Percentiles rank a stretch among this genome's conserved stretches.
phyloP scores from a whole-genome alignment of 2,329 filamentous ascomycete genomes.

The Diaporthe amygdali region DNA sequence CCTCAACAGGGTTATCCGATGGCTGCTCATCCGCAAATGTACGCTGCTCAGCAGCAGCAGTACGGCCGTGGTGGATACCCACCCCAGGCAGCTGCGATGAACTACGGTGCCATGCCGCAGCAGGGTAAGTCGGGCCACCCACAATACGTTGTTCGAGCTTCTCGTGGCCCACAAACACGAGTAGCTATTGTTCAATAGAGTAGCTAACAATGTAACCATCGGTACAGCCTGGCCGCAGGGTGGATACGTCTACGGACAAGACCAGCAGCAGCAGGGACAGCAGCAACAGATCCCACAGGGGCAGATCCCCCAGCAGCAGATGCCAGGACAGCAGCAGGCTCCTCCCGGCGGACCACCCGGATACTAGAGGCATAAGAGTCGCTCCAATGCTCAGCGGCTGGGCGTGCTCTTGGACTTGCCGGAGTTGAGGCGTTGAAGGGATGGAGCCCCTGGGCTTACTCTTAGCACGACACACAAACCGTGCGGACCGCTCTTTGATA shows the following conservation, averaged over 20 bases:
- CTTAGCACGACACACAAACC: background rate
- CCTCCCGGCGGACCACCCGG: slow-evolving; percentile 19
- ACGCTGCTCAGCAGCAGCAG: slow-evolving; percentile 36
- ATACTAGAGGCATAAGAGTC: slow-evolving; percentile 14
- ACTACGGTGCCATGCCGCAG: slow-evolving; percentile 47
- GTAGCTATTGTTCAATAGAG: background rate
- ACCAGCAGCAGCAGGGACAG: slow-evolving; percentile 41
- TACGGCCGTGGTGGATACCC: slow-evolving; percentile 52
- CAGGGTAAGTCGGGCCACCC: slow-evolving; percentile 36
- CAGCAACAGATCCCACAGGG: slow-evolving; percentile 33
- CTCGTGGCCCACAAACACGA: background rate
- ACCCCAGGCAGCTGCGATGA: slow-evolving; percentile 35
- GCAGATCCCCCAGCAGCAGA: slow-evolving; percentile 34
- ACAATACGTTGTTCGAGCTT: background rate
- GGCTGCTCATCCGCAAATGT: slow-evolving; percentile 38
- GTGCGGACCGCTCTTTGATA: slow-evolving; percentile 1
- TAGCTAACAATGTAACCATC: background rate
- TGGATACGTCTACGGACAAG: slow-evolving; percentile 25
- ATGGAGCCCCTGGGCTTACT: background rate
- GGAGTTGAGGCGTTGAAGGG: slow-evolving; percentile 10
- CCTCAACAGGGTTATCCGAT: slow-evolving; percentile 43
- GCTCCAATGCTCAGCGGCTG: background rate
- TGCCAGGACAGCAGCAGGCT: slow-evolving; percentile 17
- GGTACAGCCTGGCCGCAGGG: slow-evolving; percentile 41
- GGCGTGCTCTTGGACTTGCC: background rate